phyloP scores from a whole-genome alignment of 2,329 filamentous ascomycete genomes.

The Rugonectria rugulosa region DNA sequence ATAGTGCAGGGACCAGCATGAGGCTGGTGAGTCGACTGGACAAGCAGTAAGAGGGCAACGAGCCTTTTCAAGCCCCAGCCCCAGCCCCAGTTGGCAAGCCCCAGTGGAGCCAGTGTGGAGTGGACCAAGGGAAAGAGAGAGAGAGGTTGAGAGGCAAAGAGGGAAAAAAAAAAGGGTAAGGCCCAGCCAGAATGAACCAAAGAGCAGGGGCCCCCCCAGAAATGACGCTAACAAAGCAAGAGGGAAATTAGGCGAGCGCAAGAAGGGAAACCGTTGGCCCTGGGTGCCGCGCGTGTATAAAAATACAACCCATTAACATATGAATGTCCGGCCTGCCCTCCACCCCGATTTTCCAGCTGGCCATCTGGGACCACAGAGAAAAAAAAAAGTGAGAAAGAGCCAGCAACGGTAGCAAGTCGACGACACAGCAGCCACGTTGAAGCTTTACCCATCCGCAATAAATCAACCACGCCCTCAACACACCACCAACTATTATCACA shows the following conservation, averaged over 20 bases:
- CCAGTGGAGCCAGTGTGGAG: constrained; percentile 8
- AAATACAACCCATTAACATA: constrained; percentile 53
- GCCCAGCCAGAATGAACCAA: constrained; percentile 13
- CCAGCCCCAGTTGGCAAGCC: constrained; percentile 24
- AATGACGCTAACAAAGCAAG: constrained; percentile 44
- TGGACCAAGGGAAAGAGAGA: constrained; percentile 30
- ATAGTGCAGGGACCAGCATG: constrained; percentile 27
- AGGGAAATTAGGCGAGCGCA: constrained; percentile 49
- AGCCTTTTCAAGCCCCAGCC: constrained; percentile 19
- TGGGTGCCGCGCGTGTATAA: constrained; percentile 52
- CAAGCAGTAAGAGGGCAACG: constrained; percentile 9
- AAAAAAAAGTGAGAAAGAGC: constrained; percentile 19
- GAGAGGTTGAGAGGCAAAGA: constrained; percentile 22
- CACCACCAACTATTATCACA: too few species aligned
- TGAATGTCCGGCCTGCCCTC: constrained; percentile 54
- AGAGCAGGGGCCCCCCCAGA: constrained; percentile 27
- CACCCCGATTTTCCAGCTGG: constrained; percentile 49
- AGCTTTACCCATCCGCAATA: too few species aligned
- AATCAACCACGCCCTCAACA: too few species aligned
- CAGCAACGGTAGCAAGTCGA: too few species aligned
- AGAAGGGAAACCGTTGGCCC: constrained; percentile 46
- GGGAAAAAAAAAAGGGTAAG: neutral
- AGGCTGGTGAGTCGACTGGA: constrained; percentile 28
- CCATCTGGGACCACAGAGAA: constrained; percentile 35
- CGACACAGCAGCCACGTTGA: constrained; percentile 27